Evolutionary conservation across 345 rosid species (phyloP), one percentile per base, ranked within the genome.

Genomic region (Eucalyptus pumila): DNA sequence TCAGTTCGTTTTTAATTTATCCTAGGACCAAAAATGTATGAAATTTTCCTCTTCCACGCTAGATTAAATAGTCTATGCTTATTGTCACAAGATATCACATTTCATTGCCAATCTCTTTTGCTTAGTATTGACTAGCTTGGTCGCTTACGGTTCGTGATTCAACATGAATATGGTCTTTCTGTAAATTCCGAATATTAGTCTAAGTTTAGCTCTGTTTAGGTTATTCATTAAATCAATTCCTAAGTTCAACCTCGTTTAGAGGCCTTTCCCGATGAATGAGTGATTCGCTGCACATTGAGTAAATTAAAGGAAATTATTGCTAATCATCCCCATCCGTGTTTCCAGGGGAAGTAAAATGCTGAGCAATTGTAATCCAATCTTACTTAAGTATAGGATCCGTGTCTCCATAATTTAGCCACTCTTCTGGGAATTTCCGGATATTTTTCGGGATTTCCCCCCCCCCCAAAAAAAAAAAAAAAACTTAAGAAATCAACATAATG

Each of bases 371-470:
- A 65, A 14, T 65, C 19, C 76, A 65, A n/a, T 0, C 76, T 65
- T n/a, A 14, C 10, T n/a, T n/a, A n/a, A 65, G 1, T 4, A 14
- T 14, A 65, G 76, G 76, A 65, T 65, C 9, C 19, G 76, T 7
- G 52, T 83, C 10, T 85, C 87, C 6, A 44, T 65, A n/a, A 65
- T 7, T 30, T n/a, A n/a, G 8, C 37, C 76, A 30, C 8, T 62
- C 34, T 62, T 7, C 15, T 2, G 69, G 69, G 34, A 30, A 27
- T 30, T 27, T 60, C 15, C 8, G 5, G 8, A 30, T 30, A 13
- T 30, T 30, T 60, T 60, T 11, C 0, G 14, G n/a, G 3, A 9
- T 58, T 58, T 54, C 1, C 5, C 1, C 24, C 15, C 49, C 5
- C 3, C 0, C 14, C 14, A 11, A 47, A 47, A 30, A 15, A 14